These are phyloP conservation scores for Gentiana dahurica DNA, from an alignment of 257 asterid genomes.

Conservation along the genomic window DNA sequence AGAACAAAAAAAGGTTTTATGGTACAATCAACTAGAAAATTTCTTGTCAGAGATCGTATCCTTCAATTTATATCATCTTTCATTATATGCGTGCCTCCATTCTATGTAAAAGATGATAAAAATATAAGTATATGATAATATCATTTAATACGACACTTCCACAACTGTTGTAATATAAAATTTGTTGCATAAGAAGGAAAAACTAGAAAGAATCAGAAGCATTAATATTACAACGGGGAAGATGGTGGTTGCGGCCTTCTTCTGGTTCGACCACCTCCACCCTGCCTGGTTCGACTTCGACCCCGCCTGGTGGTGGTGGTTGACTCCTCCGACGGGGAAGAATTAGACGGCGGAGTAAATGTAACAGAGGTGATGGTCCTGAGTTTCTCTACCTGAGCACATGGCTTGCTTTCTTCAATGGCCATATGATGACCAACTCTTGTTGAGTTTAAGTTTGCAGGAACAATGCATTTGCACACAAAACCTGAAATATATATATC, in stretches of 20 bases:
- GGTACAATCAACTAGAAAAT: no score
- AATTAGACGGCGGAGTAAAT: constrained; percentile 28
- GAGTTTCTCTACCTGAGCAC: constrained; percentile 39
- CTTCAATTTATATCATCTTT: no score
- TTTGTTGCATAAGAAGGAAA: neutral
- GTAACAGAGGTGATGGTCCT: constrained; percentile 32
- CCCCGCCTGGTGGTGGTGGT: constrained; percentile 3
- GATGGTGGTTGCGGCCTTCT: constrained; percentile 24
- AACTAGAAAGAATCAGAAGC: constrained; percentile 16
- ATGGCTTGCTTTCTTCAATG: constrained; percentile 33
- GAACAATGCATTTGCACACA: constrained; percentile 65
- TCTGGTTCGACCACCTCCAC: no score
- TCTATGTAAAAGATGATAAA: no score
- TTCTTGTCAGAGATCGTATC: no score
- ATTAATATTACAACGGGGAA: constrained; percentile 13
- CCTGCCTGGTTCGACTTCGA: constrained; percentile 9
- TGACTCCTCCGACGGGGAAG: constrained; percentile 23
- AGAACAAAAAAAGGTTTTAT: no score
- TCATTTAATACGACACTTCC: no score
- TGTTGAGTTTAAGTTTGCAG: constrained; percentile 46
- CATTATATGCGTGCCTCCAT: no score
- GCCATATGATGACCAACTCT: constrained; percentile 39
- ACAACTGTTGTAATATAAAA: no score
- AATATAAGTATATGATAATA: no score
- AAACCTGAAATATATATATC: constrained; percentile 24